Conservation (phyloP, 352 stramenopile genomes). For the Thalassiosira livingstoniorum region DNA sequence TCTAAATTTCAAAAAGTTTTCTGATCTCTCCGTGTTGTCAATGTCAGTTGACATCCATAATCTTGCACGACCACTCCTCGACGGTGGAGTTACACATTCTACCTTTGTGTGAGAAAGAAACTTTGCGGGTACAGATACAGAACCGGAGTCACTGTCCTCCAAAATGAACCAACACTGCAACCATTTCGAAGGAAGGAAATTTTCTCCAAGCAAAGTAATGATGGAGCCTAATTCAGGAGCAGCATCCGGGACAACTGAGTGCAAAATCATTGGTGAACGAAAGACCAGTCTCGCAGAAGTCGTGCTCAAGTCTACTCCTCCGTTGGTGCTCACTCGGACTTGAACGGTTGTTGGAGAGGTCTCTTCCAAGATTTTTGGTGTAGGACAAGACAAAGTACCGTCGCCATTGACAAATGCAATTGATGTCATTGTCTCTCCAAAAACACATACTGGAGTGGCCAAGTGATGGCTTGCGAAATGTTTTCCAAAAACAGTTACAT, state of each 20-base stretch:
- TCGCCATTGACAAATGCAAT: slow-evolving; percentile 28
- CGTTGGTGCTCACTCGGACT: slow-evolving; percentile 46
- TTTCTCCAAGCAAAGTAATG: slow-evolving; percentile 27
- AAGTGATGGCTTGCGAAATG: slow-evolving; percentile 29
- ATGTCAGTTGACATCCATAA: slow-evolving; percentile 36
- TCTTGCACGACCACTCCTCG: slow-evolving; percentile 10
- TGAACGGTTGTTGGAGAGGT: not conserved
- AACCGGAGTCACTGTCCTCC: not conserved
- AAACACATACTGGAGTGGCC: slow-evolving; percentile 10
- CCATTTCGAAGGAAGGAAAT: slow-evolving; percentile 24
- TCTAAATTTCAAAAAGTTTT: slow-evolving; percentile 40
- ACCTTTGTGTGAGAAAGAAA: slow-evolving; percentile 29
- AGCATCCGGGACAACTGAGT: slow-evolving; percentile 12
- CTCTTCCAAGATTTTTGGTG: slow-evolving; percentile 20
- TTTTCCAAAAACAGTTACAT: slow-evolving; percentile 20
- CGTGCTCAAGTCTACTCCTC: slow-evolving; percentile 39
- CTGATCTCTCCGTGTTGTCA: slow-evolving; percentile 10
- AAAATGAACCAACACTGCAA: slow-evolving; percentile 33
- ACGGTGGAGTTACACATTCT: slow-evolving; percentile 24
- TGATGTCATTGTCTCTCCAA: slow-evolving; percentile 32
- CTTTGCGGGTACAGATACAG: slow-evolving; percentile 27
- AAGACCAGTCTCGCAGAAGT: slow-evolving; percentile 31
- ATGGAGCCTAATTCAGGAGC: slow-evolving; percentile 33
- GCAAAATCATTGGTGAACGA: slow-evolving; percentile 22
- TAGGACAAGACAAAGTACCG: slow-evolving; percentile 9